Conservation (phyloP, 139 green algal genomes). For the Chlamydomonas applanata region DNA sequence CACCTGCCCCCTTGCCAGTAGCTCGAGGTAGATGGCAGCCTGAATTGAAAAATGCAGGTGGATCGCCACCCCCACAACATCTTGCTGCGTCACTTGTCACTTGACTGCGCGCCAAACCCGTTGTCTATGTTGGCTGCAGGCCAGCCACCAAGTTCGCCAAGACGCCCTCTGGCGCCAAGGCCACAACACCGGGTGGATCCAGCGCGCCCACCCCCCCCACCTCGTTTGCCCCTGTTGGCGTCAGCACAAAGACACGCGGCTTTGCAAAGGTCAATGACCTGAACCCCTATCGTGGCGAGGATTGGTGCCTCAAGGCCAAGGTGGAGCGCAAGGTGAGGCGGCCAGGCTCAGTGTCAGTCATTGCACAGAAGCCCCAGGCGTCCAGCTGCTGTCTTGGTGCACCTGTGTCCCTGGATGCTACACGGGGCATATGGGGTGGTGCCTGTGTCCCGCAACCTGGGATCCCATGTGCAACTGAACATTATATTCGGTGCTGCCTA, state of each 20-base stretch:
- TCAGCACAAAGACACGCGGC: not conserved
- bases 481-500: too few relatives aligned
- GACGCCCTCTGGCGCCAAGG: constrained; percentile 10
- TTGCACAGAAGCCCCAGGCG: too few relatives aligned
- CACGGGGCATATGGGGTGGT: too few relatives aligned
- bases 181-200: not conserved
- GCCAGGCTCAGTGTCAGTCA: too few relatives aligned
- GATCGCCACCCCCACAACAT: too few relatives aligned
- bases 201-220: not conserved
- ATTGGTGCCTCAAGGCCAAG: constrained; percentile 72
- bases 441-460: too few relatives aligned
- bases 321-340: constrained; percentile 41
- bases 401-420: too few relatives aligned
- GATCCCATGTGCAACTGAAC: too few relatives aligned
- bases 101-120: too few relatives aligned
- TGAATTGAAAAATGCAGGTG: not conserved
- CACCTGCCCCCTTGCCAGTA: too few relatives aligned
- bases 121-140: not conserved
- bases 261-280: constrained; percentile 9
- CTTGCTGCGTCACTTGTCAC: too few relatives aligned
- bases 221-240: not conserved
- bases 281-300: constrained; percentile 29
- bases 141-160: constrained; percentile 17
- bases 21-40: not conserved
- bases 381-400: too few relatives aligned